phyloP scores from a whole-genome alignment of 306 rosid species.

The Cucurbita moschata region DNA sequence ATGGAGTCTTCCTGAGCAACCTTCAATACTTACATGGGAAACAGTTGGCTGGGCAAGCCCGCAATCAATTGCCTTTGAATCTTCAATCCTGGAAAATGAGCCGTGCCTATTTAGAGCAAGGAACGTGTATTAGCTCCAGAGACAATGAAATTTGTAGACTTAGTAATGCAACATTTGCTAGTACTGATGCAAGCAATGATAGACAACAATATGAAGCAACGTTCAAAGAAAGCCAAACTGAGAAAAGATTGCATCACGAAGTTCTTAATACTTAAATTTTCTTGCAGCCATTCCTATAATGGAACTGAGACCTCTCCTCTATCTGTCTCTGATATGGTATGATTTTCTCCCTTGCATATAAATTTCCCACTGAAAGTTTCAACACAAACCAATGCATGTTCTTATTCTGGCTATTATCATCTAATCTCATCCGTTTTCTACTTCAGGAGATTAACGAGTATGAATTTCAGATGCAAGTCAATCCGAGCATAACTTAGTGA shows the following conservation, averaged over 20 bases:
- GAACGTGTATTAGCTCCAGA: background rate
- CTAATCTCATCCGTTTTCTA: background rate
- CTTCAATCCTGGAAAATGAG: background rate
- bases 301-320: background rate
- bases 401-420: background rate
- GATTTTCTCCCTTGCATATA: background rate
- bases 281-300: background rate
- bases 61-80: background rate
- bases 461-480: background rate
- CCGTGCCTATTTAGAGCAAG: background rate
- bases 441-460: background rate
- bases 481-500: too few species aligned
- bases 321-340: background rate
- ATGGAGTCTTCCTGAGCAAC: background rate
- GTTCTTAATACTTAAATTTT: background rate
- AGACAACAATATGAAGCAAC: background rate
- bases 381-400: background rate
- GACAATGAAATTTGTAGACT: background rate
- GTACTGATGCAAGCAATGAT: background rate
- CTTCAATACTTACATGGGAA: background rate
- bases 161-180: background rate
- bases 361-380: background rate
- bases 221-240: background rate
- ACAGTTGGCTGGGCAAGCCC: background rate
- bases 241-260: slow-evolving; percentile 2